Conservation (phyloP, 495 filamentous ascomycete genomes). For the Hypomontagnella monticulosa region DNA sequence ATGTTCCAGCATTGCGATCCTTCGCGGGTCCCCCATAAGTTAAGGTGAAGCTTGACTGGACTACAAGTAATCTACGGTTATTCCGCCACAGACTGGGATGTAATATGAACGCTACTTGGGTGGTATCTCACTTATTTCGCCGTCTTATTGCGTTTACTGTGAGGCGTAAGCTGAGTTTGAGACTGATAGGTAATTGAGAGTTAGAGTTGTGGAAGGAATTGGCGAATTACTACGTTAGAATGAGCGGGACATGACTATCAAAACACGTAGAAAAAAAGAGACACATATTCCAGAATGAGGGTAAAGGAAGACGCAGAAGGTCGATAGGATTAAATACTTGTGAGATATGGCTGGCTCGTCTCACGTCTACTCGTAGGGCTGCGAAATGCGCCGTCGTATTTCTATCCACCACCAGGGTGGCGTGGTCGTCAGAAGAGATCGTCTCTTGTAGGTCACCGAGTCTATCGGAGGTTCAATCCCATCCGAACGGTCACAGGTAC, state of each 20-base stretch:
- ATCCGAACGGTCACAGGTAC: no score
- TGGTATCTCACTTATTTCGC: background rate
- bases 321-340: no score
- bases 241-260: background rate
- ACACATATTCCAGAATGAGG: no score
- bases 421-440: background rate
- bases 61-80: constrained; percentile 13
- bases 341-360: no score
- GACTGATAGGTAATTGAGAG: background rate
- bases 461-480: no score
- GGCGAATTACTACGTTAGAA: background rate
- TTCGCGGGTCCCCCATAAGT: no score
- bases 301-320: no score
- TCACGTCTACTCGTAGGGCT: no score
- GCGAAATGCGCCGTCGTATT: background rate
- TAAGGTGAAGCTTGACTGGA: constrained; percentile 31
- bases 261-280: background rate
- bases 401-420: background rate
- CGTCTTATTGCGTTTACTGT: constrained; percentile 4
- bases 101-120: no score
- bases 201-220: background rate
- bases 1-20: no score
- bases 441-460: background rate
- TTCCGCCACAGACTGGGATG: constrained; percentile 1
- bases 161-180: background rate